A percentile compares a stretch with the other conserved stretches of the same genome.
Conservation (phyloP, 75 land plant genomes). For the Selaginella tamariscina region DNA sequence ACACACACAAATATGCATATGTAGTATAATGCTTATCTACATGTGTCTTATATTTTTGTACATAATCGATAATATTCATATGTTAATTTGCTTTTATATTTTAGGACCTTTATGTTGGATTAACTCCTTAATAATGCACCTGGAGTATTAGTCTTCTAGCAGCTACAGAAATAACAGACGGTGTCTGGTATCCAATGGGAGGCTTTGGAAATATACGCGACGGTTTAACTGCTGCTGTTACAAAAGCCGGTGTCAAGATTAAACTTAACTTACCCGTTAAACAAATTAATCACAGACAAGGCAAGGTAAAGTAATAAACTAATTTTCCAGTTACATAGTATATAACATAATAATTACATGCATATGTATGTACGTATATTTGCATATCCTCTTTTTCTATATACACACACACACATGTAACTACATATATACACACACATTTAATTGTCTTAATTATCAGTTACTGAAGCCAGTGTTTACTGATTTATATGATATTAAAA, state of each 20-base stretch:
- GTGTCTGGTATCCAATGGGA: slow-evolving; percentile 8
- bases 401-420: too few relatives aligned
- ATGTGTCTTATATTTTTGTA: too few relatives aligned
- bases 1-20: too few relatives aligned
- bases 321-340: too few relatives aligned
- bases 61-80: neutral
- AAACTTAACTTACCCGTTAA: neutral
- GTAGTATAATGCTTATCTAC: too few relatives aligned
- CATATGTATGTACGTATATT: too few relatives aligned
- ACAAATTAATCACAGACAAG: neutral
- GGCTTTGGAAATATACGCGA: slow-evolving; percentile 7
- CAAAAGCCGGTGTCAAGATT: neutral
- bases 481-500: neutral
- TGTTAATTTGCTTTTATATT: neutral
- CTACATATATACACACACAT: too few relatives aligned
- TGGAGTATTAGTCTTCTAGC: slow-evolving; percentile 6
- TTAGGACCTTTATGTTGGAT: slow-evolving; percentile 8
- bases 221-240: neutral
- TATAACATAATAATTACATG: too few relatives aligned
- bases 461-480: neutral
- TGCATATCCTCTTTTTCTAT: too few relatives aligned
- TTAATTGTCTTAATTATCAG: too few relatives aligned
- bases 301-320: neutral
- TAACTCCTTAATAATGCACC: slow-evolving; percentile 11
- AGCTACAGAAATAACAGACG: slow-evolving; percentile 10